A percentile compares a stretch with the other conserved stretches of the same genome.
Conservation (phyloP, 805 yeast genomes). For the Zygosaccharomyces rouxii region DNA sequence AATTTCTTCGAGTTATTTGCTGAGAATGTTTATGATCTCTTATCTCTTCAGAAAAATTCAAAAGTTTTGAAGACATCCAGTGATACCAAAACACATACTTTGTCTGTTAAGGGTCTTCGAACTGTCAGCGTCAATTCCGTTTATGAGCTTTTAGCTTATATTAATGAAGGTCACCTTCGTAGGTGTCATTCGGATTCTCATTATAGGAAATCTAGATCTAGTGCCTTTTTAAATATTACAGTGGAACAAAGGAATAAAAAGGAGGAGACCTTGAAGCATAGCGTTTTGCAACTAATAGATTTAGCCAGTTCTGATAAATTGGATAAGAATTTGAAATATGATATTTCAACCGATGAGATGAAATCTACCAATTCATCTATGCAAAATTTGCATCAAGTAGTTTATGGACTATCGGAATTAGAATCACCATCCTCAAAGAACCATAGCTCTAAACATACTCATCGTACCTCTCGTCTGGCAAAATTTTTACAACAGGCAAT, state of each 20-base stretch:
- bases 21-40: slow-evolving; percentile 69
- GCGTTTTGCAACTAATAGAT: slow-evolving; percentile 71
- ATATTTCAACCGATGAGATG: slow-evolving; percentile 74
- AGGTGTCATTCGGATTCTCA: slow-evolving; percentile 64
- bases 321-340: slow-evolving; percentile 49
- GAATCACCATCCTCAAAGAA: background rate
- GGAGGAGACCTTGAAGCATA: slow-evolving; percentile 35
- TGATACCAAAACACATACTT: slow-evolving; percentile 19
- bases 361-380: slow-evolving; percentile 77
- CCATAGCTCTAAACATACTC: slow-evolving; percentile 39
- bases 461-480: slow-evolving; percentile 74
- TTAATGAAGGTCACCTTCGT: slow-evolving; percentile 53
- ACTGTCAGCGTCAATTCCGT: slow-evolving; percentile 56
- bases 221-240: slow-evolving; percentile 68
- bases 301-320: slow-evolving; percentile 73
- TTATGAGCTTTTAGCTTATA: slow-evolving; percentile 52
- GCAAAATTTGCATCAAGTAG: slow-evolving; percentile 74
- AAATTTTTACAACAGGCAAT: slow-evolving; percentile 72
- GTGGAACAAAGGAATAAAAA: slow-evolving; percentile 55
- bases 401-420: slow-evolving; percentile 57
- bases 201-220: slow-evolving; percentile 70
- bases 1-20: slow-evolving; percentile 78
- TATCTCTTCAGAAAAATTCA: slow-evolving; percentile 40
- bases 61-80: slow-evolving; percentile 36
- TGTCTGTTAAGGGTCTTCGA: slow-evolving; percentile 66